These are phyloP conservation scores for Pisolithus marmoratus DNA, from an alignment of 768 basidiomycete genomes.

Conservation along the genomic window DNA sequence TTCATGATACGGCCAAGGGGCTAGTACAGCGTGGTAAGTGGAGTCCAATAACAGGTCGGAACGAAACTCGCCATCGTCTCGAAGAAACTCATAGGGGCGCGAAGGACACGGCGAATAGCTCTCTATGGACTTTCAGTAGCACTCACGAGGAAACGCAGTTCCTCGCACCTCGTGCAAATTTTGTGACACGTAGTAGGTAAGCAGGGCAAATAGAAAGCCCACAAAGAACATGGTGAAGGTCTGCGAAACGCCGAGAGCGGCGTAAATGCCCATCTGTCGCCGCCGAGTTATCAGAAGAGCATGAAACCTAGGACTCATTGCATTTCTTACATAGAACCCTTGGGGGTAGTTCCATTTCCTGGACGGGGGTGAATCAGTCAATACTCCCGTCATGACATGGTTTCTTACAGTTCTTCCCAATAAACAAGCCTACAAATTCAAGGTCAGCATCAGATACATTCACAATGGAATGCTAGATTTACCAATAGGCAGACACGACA, in stretches of 20 bases:
- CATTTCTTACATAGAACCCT: conserved; percentile 62
- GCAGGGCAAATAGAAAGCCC: conserved; percentile 53
- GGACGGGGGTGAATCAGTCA: not conserved
- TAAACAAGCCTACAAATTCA: conserved; percentile 61
- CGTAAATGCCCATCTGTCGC: not conserved
- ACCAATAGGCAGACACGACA: conserved; percentile 75
- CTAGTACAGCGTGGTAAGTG: conserved; percentile 25
- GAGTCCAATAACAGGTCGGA: not conserved
- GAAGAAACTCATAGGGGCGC: conserved; percentile 84
- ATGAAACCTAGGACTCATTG: not conserved
- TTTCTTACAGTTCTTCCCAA: conserved; percentile 44
- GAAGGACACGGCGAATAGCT: conserved; percentile 66
- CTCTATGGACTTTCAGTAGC: conserved; percentile 26
- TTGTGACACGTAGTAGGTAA: conserved; percentile 74
- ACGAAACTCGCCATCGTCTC: conserved; percentile 54
- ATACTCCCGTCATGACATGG: not conserved
- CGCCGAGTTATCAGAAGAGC: not conserved
- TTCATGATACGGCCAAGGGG: conserved; percentile 88
- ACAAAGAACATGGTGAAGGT: conserved; percentile 23
- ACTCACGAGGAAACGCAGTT: not conserved
- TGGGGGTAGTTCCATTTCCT: conserved; percentile 48
- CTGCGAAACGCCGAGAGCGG: not conserved
- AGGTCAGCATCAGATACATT: not conserved
- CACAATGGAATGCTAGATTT: conserved; percentile 12
- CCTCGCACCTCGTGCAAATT: conserved; percentile 37